phyloP scores from a whole-genome alignment of 257 asterid species.

The Haberlea rhodopensis region DNA sequence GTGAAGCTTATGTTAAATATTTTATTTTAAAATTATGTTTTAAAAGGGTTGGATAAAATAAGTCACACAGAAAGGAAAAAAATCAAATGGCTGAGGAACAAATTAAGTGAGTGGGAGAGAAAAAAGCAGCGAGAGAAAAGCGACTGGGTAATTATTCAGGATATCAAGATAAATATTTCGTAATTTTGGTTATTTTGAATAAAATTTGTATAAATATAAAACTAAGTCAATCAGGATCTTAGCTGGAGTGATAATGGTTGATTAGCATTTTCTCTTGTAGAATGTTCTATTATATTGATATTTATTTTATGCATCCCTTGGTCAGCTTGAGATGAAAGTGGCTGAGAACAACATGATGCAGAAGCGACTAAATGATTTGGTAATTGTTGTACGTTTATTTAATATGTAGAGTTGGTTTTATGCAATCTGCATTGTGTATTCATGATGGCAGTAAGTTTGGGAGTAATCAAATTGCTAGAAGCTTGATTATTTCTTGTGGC shows the following conservation, averaged over 20 bases:
- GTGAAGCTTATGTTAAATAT: too few relatives aligned
- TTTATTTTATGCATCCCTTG: slow-evolving; percentile 3
- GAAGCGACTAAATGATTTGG: slow-evolving; percentile 84
- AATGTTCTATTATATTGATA: slow-evolving; percentile 15
- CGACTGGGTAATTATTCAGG: not conserved
- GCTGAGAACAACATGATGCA: slow-evolving; percentile 58
- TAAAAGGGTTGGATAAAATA: not conserved
- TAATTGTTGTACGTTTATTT: slow-evolving; percentile 32
- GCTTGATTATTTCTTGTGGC: not conserved
- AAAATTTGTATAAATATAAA: too few relatives aligned
- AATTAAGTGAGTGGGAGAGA: not conserved
- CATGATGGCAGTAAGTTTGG: not conserved
- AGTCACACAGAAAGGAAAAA: not conserved
- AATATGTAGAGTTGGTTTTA: not conserved
- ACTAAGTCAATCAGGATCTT: not conserved
- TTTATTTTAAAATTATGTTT: not conserved
- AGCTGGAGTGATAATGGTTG: slow-evolving; percentile 6
- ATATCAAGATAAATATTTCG: not conserved
- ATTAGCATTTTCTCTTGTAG: slow-evolving; percentile 3
- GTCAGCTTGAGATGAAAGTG: slow-evolving; percentile 72
- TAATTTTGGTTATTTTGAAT: too few relatives aligned
- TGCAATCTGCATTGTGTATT: slow-evolving; percentile 14
- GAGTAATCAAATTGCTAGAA: not conserved
- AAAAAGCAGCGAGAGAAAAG: not conserved
- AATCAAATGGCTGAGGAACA: not conserved